Evolutionary conservation across 305 asterid species (phyloP).

Genomic region (Solanum chacoense): DNA sequence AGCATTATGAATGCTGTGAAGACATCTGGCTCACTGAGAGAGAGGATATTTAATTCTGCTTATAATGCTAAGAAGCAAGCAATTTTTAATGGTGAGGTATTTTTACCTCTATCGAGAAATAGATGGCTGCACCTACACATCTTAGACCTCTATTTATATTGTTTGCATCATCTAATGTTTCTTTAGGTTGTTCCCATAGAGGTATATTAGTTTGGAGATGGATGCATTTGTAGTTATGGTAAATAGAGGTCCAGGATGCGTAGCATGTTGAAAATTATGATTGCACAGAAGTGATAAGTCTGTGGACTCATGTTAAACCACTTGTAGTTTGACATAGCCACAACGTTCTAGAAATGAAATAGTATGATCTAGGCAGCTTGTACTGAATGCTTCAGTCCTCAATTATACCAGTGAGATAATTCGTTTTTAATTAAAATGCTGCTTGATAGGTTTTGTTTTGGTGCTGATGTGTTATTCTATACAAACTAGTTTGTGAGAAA

Average conservation of each 20-base stretch:
- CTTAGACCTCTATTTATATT: neutral
- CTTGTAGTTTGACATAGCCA: neutral
- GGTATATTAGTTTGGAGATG: neutral
- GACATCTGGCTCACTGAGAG: constrained; percentile 65
- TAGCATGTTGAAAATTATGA: neutral
- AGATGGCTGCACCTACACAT: neutral
- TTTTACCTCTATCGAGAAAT: neutral
- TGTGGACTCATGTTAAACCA: neutral
- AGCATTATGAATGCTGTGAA: constrained; percentile 80
- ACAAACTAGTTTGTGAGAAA: neutral
- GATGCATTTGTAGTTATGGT: neutral
- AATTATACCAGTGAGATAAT: neutral
- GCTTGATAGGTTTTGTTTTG: neutral
- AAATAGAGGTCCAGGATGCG: neutral
- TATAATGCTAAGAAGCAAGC: constrained; percentile 90
- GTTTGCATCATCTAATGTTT: neutral
- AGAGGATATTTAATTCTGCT: constrained; percentile 79
- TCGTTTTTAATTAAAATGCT: neutral
- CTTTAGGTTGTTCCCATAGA: neutral
- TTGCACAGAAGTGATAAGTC: neutral
- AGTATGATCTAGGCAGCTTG: neutral
- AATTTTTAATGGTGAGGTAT: constrained; percentile 53
- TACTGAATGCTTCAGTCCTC: neutral
- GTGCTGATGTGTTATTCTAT: neutral
- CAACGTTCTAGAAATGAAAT: neutral